A percentile compares a stretch with the other conserved stretches of the same genome.
phyloP scores from a whole-genome alignment of 1,284 basidiomycete species.

The Volvariella surrecta region DNA sequence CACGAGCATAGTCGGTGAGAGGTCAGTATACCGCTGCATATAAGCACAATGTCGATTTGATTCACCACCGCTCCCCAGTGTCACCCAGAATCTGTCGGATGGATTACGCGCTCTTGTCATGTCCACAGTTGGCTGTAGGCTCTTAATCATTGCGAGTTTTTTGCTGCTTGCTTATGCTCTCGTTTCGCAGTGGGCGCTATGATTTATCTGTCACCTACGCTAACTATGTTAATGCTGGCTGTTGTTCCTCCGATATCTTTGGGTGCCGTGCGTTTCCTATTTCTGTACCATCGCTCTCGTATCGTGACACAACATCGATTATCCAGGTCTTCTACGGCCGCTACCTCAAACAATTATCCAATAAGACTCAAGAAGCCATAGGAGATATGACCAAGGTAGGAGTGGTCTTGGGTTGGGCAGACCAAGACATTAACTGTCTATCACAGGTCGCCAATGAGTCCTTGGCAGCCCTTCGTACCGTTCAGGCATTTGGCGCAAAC shows the following conservation, averaged over 20 bases:
- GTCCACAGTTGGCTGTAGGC: conserved; percentile 80
- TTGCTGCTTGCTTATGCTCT: background rate
- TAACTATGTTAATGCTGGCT: conserved; percentile 89
- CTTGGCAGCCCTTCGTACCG: conserved; percentile 87
- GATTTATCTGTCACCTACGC: conserved; percentile 88
- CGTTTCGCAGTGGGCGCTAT: conserved; percentile 74
- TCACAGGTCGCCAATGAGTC: conserved; percentile 72
- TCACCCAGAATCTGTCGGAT: conserved; percentile 90
- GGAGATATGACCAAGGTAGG: conserved; percentile 86
- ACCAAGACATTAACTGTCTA: background rate
- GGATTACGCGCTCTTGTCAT: conserved; percentile 84
- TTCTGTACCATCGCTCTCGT: background rate
- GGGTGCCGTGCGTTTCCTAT: conserved; percentile 62
- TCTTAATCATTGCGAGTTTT: background rate
- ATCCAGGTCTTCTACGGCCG: conserved; percentile 86
- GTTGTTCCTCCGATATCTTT: conserved; percentile 94
- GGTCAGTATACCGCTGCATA: conserved; percentile 33
- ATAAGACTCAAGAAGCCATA: conserved; percentile 88
- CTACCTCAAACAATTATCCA: conserved; percentile 88
- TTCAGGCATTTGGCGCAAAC: conserved; percentile 84
- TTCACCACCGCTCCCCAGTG: conserved; percentile 30
- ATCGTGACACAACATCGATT: background rate
- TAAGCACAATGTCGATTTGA: background rate
- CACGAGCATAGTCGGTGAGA: conserved; percentile 92
- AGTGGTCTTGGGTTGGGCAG: background rate